Conservation (phyloP, 768 basidiomycete genomes). For the Boletus vermiculosoides region DNA sequence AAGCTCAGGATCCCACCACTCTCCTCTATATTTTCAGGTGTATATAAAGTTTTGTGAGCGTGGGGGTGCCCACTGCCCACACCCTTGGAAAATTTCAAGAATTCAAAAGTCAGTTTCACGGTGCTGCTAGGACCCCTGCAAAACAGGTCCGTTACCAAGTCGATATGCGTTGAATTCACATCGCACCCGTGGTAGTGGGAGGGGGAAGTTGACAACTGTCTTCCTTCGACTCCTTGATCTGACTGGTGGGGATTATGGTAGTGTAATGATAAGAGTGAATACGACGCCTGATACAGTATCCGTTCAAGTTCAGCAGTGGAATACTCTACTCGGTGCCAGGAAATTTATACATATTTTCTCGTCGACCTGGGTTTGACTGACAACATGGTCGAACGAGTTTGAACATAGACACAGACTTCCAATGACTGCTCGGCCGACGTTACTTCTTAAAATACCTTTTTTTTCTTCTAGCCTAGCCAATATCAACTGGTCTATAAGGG, state of each 20-base stretch:
- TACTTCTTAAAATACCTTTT: background rate
- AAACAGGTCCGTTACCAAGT: background rate
- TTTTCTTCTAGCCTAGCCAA: background rate
- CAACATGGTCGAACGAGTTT: background rate
- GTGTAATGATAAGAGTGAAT: background rate
- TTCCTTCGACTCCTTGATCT: background rate
- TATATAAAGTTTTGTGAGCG: background rate
- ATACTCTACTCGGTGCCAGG: background rate
- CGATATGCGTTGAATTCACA: background rate
- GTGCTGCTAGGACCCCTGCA: background rate
- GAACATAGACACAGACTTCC: background rate
- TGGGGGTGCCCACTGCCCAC: background rate
- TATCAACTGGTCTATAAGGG: background rate
- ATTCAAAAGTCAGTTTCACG: background rate
- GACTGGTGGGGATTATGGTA: background rate
- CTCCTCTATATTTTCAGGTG: background rate
- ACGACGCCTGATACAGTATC: background rate
- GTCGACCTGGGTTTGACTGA: background rate
- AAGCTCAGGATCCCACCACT: background rate
- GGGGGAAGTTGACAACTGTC: background rate
- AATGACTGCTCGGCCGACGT: background rate
- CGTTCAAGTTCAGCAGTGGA: background rate
- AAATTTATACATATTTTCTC: background rate
- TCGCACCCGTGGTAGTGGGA: background rate
- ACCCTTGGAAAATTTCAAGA: background rate